Percentiles rank a stretch among this genome's conserved stretches.
These are phyloP conservation scores for Amauroascus niger DNA, from an alignment of 2,329 filamentous ascomycete genomes.

Conservation along the genomic window DNA sequence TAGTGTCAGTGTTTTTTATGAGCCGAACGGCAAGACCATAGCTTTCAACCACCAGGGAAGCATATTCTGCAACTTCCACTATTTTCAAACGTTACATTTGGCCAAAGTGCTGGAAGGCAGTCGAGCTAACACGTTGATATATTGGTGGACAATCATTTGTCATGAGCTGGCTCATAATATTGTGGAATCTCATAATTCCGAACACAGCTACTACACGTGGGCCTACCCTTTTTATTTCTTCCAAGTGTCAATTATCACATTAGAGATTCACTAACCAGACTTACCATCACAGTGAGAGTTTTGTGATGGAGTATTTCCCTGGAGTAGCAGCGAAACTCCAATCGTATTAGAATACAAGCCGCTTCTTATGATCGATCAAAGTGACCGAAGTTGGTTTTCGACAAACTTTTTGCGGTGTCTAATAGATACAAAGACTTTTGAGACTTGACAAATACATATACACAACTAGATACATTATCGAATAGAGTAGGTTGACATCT, in stretches of 20 bases:
- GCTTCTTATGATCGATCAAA: neutral
- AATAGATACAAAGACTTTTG: neutral
- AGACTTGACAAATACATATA: neutral
- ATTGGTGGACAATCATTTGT: slow-evolving; percentile 93
- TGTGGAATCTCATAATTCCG: slow-evolving; percentile 63
- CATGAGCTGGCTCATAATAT: slow-evolving; percentile 96
- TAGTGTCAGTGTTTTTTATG: slow-evolving; percentile 78
- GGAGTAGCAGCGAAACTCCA: slow-evolving; percentile 28
- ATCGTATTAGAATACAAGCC: slow-evolving; percentile 1
- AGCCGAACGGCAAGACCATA: slow-evolving; percentile 67
- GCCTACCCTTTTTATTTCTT: slow-evolving; percentile 7
- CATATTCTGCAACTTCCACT: slow-evolving; percentile 88
- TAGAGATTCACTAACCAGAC: neutral
- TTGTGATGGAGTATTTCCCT: slow-evolving; percentile 66
- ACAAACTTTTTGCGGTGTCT: neutral
- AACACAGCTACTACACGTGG: slow-evolving; percentile 68
- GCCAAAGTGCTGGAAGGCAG: slow-evolving; percentile 34
- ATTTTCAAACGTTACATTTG: slow-evolving; percentile 71
- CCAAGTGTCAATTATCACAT: neutral
- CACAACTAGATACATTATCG: neutral
- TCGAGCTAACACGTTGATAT: slow-evolving; percentile 61
- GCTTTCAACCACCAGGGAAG: slow-evolving; percentile 84
- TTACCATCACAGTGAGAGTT: slow-evolving; percentile 52
- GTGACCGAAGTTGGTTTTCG: no score
- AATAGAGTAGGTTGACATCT: neutral